Conservation (phyloP, 2,329 filamentous ascomycete genomes). For the Talaromyces pinophilus region DNA sequence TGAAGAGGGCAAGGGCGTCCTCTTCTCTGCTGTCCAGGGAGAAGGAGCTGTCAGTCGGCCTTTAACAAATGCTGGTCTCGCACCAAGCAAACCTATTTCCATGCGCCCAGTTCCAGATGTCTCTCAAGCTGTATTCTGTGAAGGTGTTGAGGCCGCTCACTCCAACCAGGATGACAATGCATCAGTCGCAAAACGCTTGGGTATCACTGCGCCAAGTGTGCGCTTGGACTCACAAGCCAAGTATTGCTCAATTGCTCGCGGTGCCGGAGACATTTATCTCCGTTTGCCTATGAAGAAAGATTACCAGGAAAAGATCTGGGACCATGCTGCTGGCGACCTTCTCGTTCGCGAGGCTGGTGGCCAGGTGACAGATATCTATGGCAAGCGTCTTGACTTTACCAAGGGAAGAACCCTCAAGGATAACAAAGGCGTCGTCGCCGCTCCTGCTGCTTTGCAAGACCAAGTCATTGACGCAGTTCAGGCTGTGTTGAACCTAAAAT, state of each 20-base stretch:
- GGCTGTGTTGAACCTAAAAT: constrained; percentile 65
- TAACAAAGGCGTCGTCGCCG: constrained; percentile 94
- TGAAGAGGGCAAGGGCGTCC: constrained; percentile 74
- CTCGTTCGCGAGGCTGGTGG: constrained; percentile 94
- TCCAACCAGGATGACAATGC: constrained; percentile 87
- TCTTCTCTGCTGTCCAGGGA: constrained; percentile 81
- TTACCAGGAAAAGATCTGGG: constrained; percentile 99
- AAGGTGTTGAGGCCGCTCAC: constrained; percentile 92
- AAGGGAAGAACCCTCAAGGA: constrained; percentile 79
- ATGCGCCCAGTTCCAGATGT: constrained; percentile 80
- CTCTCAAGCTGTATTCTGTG: constrained; percentile 84
- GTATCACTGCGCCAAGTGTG: constrained; percentile 85
- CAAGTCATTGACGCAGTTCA: constrained; percentile 80
- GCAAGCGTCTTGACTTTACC: constrained; percentile 82
- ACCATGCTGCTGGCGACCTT: constrained; percentile 92
- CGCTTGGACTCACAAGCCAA: constrained; percentile 98
- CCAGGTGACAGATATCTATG: constrained; percentile 83
- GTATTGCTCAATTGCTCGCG: constrained; percentile 91
- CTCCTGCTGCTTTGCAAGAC: constrained; percentile 72
- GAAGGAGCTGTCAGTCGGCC: constrained; percentile 79
- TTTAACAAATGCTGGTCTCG: constrained; percentile 56
- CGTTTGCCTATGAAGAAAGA: constrained; percentile 79
- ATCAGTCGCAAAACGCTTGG: constrained; percentile 77
- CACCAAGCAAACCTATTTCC: constrained; percentile 63
- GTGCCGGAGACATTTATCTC: constrained; percentile 92